Base-by-base conservation (phyloP, 768 basidiomycete genomes). In the Kwoniella bestiolae region DNA sequence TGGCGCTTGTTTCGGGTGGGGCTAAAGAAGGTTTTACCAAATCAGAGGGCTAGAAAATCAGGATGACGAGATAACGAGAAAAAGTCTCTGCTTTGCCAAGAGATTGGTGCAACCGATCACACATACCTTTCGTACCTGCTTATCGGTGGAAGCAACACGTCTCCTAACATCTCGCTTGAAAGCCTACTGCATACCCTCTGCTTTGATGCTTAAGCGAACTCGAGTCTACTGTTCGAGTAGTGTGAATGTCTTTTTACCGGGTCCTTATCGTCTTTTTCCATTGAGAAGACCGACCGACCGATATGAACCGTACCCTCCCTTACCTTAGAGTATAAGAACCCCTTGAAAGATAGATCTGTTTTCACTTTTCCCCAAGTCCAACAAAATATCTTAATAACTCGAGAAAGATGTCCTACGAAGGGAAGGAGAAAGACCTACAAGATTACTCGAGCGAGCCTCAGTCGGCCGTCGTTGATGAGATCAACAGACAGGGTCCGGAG, bases 341-440 rank as follows among this genome's bases (percentile, higher is more conserved):
- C n/a, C n/a, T n/a, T n/a, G n/a, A n/a, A 21, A 9, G 14, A 51
- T 51, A 51, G 23, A 47, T 47, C 14, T 29, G 29, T 51, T 12
- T 26, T 29, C 14, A 25, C 50, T 26, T 26, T 51, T 51, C 12
- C 50, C 26, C 14, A 3, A 21, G 4, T 5, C 46, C 46, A 47
- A 47, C 46, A 18, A 14, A 9, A 18, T 28, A 28, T 5, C 16
- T 26, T 6, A 12, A 18, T 14, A 46, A n/a, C 35, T 2, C 11
- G n/a, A n/a, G 4, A 51, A 64, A 11, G 18, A 64, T 64, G 63
- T 64, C 63, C 0, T 64, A 49, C 63, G 63, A 64, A 56, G 34
- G 23, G 25, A 56, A 64, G 25, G 63, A 64, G 55, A 64, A 64
- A 28, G 41, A 56, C 26, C 14, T 47, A 18, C 44, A 64, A 8